A percentile compares a stretch with the other conserved stretches of the same genome.
These are phyloP conservation scores for Trichoderma atroviride DNA, from an alignment of 2,329 filamentous ascomycete genomes.

Conservation along the genomic window DNA sequence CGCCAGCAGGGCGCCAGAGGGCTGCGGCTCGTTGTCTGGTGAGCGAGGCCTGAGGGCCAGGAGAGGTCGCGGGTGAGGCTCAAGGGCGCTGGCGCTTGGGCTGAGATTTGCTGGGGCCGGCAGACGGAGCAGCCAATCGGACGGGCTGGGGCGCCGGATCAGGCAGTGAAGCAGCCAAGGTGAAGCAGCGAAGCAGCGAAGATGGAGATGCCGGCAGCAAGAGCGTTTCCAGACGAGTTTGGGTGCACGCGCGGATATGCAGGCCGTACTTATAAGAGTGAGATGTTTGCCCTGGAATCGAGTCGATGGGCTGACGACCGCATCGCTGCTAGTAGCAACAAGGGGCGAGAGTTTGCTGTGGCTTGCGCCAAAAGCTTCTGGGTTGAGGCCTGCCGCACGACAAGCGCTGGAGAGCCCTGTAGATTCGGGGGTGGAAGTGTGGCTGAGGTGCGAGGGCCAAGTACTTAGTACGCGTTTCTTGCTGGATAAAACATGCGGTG, in stretches of 20 bases:
- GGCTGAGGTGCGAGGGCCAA: neutral
- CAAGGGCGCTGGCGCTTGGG: neutral
- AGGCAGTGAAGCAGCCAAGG: neutral
- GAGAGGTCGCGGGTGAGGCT: constrained; percentile 11
- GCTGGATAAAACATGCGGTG: rapidly evolving
- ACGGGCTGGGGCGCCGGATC: neutral
- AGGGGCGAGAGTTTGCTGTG: constrained; percentile 15
- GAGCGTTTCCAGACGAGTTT: neutral
- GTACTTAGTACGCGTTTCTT: neutral
- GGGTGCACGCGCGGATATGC: neutral
- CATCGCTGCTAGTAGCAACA: neutral
- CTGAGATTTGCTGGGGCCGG: neutral
- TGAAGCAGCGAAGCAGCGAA: neutral
- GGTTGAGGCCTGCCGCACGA: neutral
- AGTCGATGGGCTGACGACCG: constrained; percentile 7
- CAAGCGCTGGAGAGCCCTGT: neutral
- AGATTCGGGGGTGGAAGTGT: neutral
- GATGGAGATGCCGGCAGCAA: neutral
- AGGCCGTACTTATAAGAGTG: neutral
- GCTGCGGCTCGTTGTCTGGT: neutral
- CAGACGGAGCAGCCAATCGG: neutral
- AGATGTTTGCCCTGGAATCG: constrained; percentile 19
- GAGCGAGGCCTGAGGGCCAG: constrained; percentile 1
- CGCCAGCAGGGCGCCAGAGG: neutral
- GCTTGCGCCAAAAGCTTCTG: neutral